Percentiles rank a stretch among this genome's conserved stretches.
Conservation (phyloP, 129 eudicot genomes). For the Escallonia herrerae region DNA sequence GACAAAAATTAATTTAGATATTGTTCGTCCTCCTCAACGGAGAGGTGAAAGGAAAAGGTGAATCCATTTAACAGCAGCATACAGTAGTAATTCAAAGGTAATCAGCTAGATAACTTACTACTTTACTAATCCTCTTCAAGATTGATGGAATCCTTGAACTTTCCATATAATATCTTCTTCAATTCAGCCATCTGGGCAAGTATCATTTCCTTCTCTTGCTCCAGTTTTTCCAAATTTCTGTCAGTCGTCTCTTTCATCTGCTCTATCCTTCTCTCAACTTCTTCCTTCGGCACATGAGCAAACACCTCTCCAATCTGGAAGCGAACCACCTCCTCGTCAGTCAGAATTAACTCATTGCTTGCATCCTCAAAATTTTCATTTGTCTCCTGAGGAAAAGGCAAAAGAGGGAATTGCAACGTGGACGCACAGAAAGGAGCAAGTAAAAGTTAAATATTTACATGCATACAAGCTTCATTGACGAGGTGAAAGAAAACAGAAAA, state of each 20-base stretch:
- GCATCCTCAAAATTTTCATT: slow-evolving; percentile 90
- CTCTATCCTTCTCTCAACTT: slow-evolving; percentile 80
- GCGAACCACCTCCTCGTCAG: slow-evolving; percentile 86
- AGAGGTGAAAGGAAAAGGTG: no score
- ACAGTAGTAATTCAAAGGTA: neutral
- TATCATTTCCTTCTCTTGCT: slow-evolving; percentile 63
- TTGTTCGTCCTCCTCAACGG: no score
- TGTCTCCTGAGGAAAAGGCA: slow-evolving; percentile 47
- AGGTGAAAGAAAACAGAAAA: no score
- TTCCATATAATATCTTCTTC: slow-evolving; percentile 83
- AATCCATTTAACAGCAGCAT: no score
- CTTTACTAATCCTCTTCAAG: slow-evolving; percentile 71
- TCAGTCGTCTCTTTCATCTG: slow-evolving; percentile 56
- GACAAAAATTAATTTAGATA: no score
- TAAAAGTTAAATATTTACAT: no score
- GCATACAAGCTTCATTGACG: no score
- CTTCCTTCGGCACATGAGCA: slow-evolving; percentile 83
- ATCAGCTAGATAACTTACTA: neutral
- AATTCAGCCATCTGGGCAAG: slow-evolving; percentile 81
- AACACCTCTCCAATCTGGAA: slow-evolving; percentile 98
- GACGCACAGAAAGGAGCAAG: no score
- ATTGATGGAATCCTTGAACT: slow-evolving; percentile 90
- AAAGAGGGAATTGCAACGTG: no score
- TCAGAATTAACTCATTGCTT: slow-evolving; percentile 79
- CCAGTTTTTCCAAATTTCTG: slow-evolving; percentile 66